Evolutionary conservation across 805 yeast genomes (phyloP), one percentile per base, ranked within the genome.

Genomic region (Jamesozyma piceae): DNA sequence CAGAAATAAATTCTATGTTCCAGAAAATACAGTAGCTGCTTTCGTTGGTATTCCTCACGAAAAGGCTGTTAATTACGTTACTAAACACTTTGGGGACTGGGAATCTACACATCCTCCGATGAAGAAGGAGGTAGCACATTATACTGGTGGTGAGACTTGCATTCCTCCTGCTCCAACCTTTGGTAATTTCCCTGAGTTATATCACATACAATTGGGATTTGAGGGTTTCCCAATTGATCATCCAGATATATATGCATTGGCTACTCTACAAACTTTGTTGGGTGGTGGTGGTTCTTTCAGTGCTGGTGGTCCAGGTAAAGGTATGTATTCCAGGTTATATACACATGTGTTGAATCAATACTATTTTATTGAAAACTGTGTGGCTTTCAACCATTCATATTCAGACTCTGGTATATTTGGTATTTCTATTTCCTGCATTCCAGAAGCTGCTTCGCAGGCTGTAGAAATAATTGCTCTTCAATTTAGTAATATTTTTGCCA

Each of bases 271-370:
- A 60, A 86, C 89, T 46, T 69, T 90, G 19, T 67, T 92, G 13
- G 98, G 98, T 35, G 97, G 97, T 30, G 98, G 97, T 44, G 95
- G 96, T 4, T 88, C 97, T 1, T 92, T 92, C 58, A 81, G 94
- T 17, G 97, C 98, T 9, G 98, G 98, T 50, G 98, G 98, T 0
- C 98, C 98, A 15, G 98, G 98, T 42, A 92, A 92, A 64, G 98
- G 98, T 3, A 89, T 92, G 97, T 92, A 88, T 61, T 86, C 96
- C 3, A 74, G 97, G 45, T 75, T 94, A 20, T 92, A 88, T 67
- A 86, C 95, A 0, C 78, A 88, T 52, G 95, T 92, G 2, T 71
- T 92, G 58, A 90, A 90, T 64, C 92, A 82, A 60, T 85, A 83
- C 59, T 95, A 94, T 32, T 89, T 82, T 60, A 79, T 92, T 40